A percentile compares a stretch with the other conserved stretches of the same genome.
Evolutionary conservation across 352 stramenopile genomes (phyloP).

Genomic region (Thalassiosira mediterranea): DNA sequence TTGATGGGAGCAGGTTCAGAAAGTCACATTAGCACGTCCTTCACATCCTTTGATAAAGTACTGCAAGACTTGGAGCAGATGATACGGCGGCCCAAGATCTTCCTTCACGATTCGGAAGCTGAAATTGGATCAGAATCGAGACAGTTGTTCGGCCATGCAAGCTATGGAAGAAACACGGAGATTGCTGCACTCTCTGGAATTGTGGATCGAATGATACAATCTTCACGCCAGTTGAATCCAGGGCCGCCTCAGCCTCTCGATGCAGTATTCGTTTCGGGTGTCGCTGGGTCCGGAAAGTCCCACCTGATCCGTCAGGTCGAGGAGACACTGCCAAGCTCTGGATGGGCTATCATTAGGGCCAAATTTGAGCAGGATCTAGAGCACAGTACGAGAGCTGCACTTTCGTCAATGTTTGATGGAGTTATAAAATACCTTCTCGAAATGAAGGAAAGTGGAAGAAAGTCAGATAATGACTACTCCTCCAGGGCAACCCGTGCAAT

Average conservation of each 20-base stretch:
- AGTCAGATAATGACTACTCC: neutral
- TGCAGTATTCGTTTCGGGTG: slow-evolving; percentile 5
- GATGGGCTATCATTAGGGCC: slow-evolving; percentile 2
- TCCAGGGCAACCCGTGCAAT: neutral
- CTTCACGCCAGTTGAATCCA: neutral
- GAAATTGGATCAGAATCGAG: no score
- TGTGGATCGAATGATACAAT: no score
- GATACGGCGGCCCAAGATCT: no score
- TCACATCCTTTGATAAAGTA: no score
- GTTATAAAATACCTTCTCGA: neutral
- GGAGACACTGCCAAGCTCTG: neutral
- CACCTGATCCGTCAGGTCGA: neutral
- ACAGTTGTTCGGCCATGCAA: no score
- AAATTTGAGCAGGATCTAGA: slow-evolving; percentile 9
- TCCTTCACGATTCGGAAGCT: no score
- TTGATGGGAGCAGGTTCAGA: neutral
- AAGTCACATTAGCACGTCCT: no score
- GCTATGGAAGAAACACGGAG: no score
- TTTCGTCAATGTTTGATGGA: slow-evolving; percentile 14
- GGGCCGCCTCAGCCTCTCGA: neutral
- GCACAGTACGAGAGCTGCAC: neutral
- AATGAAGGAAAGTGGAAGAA: neutral
- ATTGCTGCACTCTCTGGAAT: no score
- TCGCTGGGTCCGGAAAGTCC: slow-evolving; percentile 7
- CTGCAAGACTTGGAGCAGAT: no score